Conservation (phyloP, 306 rosid species). For the Dryas octopetala region DNA sequence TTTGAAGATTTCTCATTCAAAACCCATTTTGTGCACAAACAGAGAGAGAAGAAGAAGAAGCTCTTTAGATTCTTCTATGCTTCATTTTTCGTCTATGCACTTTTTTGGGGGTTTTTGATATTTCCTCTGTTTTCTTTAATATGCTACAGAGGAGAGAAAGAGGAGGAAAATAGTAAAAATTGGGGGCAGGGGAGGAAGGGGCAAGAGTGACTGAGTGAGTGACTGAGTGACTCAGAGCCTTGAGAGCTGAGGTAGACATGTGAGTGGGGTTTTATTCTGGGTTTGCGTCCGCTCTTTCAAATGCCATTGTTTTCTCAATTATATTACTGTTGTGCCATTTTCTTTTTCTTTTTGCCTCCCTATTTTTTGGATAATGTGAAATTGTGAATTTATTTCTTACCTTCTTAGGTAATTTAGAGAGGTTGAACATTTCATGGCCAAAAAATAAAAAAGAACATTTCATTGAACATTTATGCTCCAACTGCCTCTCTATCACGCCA, state of each 20-base stretch:
- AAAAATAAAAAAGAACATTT: too few relatives aligned
- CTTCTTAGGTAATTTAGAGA: too few relatives aligned
- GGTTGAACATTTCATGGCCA: too few relatives aligned
- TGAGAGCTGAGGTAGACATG: slow-evolving; percentile 20
- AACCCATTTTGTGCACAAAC: slow-evolving; percentile 26
- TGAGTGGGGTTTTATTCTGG: slow-evolving; percentile 48
- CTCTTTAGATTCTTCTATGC: slow-evolving; percentile 42
- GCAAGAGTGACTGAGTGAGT: slow-evolving; percentile 8
- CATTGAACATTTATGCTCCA: too few relatives aligned
- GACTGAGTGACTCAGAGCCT: background rate
- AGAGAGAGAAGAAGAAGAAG: background rate
- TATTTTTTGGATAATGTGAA: slow-evolving; percentile 11
- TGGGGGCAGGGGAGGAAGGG: slow-evolving; percentile 31
- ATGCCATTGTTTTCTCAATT: slow-evolving; percentile 23
- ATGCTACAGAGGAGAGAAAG: slow-evolving; percentile 43
- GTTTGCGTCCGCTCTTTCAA: background rate
- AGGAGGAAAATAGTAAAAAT: slow-evolving; percentile 17
- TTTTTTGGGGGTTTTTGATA: slow-evolving; percentile 21
- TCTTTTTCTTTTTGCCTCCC: background rate
- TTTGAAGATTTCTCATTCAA: slow-evolving; percentile 37
- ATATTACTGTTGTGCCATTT: slow-evolving; percentile 44
- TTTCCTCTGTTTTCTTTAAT: slow-evolving; percentile 49
- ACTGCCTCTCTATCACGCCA: too few relatives aligned
- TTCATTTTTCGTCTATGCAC: slow-evolving; percentile 15
- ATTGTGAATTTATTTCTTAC: too few relatives aligned